These are phyloP conservation scores for Scenedesmus sp. DNA, from an alignment of 163 green algal species.

Conservation along the genomic window DNA sequence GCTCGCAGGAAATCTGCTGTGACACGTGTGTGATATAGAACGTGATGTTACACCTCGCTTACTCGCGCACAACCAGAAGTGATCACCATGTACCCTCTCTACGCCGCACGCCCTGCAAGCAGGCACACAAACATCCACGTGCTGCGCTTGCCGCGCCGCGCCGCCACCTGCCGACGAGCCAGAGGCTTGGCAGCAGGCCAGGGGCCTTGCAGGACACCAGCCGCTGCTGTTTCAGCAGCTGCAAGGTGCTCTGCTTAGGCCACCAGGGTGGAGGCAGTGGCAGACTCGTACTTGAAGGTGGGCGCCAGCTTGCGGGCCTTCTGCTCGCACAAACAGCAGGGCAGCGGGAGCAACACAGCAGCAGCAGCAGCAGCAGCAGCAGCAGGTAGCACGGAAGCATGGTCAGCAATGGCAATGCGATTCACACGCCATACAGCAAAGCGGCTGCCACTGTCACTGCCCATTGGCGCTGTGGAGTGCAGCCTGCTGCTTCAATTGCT, in stretches of 20 bases:
- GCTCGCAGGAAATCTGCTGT: neutral
- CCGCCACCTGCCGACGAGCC: neutral
- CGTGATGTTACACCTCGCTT: constrained; percentile 2
- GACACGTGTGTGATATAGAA: neutral
- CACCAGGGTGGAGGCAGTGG: constrained; percentile 94
- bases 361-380: neutral
- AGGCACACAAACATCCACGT: neutral
- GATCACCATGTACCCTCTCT: neutral
- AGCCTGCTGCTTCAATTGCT: no score
- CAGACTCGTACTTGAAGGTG: constrained; percentile 99
- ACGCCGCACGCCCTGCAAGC: neutral
- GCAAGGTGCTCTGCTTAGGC: constrained; percentile 60
- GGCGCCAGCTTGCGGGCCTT: constrained; percentile 94
- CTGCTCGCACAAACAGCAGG: constrained; percentile 57
- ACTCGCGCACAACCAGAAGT: neutral
- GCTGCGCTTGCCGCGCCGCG: neutral
- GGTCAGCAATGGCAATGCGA: no score
- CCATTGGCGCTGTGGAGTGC: no score
- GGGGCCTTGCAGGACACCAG: constrained; percentile 4
- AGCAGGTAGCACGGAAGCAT: neutral
- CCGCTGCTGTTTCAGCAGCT: constrained; percentile 8
- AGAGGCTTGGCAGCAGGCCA: neutral
- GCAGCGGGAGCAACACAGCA: neutral
- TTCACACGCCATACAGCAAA: no score
- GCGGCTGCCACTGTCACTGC: no score